phyloP scores from a whole-genome alignment of 768 basidiomycete species.

The Serendipita sp. region DNA sequence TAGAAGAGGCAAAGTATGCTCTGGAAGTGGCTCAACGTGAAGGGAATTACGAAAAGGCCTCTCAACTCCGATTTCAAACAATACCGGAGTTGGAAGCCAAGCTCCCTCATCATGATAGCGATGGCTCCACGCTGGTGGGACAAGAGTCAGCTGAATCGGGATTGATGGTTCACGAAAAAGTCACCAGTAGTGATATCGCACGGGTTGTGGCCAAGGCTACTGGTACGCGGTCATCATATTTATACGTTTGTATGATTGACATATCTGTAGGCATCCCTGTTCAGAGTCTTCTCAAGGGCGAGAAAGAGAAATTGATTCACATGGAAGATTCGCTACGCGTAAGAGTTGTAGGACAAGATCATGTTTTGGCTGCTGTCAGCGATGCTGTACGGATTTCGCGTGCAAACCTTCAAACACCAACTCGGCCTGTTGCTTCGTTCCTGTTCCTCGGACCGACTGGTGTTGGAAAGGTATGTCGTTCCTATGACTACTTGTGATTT shows the following conservation, averaged over 20 bases:
- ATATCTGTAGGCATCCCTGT: slow-evolving; percentile 46
- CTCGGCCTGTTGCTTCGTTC: slow-evolving; percentile 84
- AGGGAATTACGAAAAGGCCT: slow-evolving; percentile 74
- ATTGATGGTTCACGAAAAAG: slow-evolving; percentile 66
- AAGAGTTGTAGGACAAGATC: slow-evolving; percentile 81
- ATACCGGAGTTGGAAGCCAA: slow-evolving; percentile 69
- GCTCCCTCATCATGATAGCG: slow-evolving; percentile 39
- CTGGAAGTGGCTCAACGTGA: slow-evolving; percentile 80
- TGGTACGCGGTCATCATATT: slow-evolving; percentile 25
- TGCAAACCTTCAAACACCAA: slow-evolving; percentile 77
- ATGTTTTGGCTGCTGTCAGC: slow-evolving; percentile 70
- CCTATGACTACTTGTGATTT: neutral
- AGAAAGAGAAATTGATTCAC: slow-evolving; percentile 77
- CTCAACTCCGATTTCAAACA: slow-evolving; percentile 64
- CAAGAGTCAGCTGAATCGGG: slow-evolving; percentile 34
- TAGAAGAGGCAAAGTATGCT: slow-evolving; percentile 73
- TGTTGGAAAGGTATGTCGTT: slow-evolving; percentile 50
- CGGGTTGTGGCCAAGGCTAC: slow-evolving; percentile 78
- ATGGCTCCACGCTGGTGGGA: slow-evolving; percentile 27
- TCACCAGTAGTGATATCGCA: slow-evolving; percentile 80
- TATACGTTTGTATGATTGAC: neutral
- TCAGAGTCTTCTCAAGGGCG: slow-evolving; percentile 73
- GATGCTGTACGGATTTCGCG: slow-evolving; percentile 88
- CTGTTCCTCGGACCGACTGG: slow-evolving; percentile 82
- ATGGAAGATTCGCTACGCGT: slow-evolving; percentile 70